Percentiles rank a stretch among this genome's conserved stretches.
These are phyloP conservation scores for Pholiota microspora DNA, from an alignment of 768 basidiomycete genomes.

Conservation along the genomic window DNA sequence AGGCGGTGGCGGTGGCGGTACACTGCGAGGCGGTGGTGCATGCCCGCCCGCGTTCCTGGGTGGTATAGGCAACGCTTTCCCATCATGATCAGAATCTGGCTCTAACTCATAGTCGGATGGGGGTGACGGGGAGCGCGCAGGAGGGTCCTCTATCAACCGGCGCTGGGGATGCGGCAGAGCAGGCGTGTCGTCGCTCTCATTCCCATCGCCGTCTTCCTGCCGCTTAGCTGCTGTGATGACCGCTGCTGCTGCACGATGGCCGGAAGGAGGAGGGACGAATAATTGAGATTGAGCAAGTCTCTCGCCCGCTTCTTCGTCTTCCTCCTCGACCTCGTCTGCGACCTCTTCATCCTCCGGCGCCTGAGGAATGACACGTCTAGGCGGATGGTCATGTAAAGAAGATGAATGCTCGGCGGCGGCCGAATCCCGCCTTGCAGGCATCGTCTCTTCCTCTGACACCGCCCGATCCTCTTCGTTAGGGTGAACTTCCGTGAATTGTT, in stretches of 20 bases:
- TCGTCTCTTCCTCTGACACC: conserved; percentile 7
- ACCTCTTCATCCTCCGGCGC: conserved; percentile 20
- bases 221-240: conserved; percentile 7
- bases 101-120: conserved; percentile 22
- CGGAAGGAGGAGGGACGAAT: conserved; percentile 26
- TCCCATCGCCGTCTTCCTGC: conserved; percentile 22
- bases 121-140: conserved; percentile 16
- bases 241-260: conserved; percentile 4
- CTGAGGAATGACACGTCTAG: conserved; percentile 26
- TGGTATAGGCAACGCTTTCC: conserved; percentile 30
- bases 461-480: conserved; percentile 10
- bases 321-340: conserved; percentile 14
- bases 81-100: conserved; percentile 32
- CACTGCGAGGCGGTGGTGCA: conserved; percentile 6
- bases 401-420: conserved; percentile 2
- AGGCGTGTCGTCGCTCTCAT: conserved; percentile 24
- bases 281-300: conserved; percentile 23
- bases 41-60: conserved; percentile 15
- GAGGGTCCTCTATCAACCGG: conserved; percentile 17
- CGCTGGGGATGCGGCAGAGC: conserved; percentile 25
- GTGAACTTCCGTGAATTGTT: conserved; percentile 12
- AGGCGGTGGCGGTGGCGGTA: neutral
- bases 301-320: conserved; percentile 24
- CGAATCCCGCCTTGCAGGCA: neutral
- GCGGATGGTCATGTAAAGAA: conserved; percentile 18